Base-by-base conservation (phyloP, 768 basidiomycete genomes). In the Lactifluus volemus region DNA sequence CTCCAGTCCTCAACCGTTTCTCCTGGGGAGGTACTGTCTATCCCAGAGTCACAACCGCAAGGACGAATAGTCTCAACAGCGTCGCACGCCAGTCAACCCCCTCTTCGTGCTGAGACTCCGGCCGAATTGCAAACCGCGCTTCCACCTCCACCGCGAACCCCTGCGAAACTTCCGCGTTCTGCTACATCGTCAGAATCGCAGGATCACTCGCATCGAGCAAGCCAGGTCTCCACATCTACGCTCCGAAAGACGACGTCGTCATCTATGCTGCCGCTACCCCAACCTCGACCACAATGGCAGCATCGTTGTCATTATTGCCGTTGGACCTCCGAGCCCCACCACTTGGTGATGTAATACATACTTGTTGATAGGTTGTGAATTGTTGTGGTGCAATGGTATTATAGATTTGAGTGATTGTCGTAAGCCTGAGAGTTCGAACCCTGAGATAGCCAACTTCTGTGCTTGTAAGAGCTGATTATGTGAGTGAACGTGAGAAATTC, bases 91-190 rank as follows among this genome's bases (percentile, higher is more conserved):
- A 80, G 75, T 62, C 77, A 77, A 48, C 72, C 80, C 42, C 81
- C 82, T 21, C 63, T 74, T 38, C 83, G 88, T 15, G 84, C 81
- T 14, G 85, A 85, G 62, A 88, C 85, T 0, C 89, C 88, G 12
- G 70, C 75, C 14, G 81, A 78, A 10, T 82, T 78, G 21, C 73
- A 84, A 63, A 81, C 78, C 1, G 84, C 86, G 21, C 76, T 90
- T 19, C 76, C 83, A 2, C 88, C 86, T 39, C 82, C 88, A 5
- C 88, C 88, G 10, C 77, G 83, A 51, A 79, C 76, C 55, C 73
- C 79, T 8, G 68, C 78, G 19, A 79, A 79, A 65, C 86, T 84
- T 14, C 71, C 76, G 41, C 87, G 85, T 2, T 84, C 85, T 65
- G 81, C 81, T 6, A 75, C 82, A 61, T 69, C 84, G 29, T 63